These are phyloP conservation scores for Jackrogersella multiformis DNA, from an alignment of 495 filamentous ascomycete genomes.

Conservation along the genomic window DNA sequence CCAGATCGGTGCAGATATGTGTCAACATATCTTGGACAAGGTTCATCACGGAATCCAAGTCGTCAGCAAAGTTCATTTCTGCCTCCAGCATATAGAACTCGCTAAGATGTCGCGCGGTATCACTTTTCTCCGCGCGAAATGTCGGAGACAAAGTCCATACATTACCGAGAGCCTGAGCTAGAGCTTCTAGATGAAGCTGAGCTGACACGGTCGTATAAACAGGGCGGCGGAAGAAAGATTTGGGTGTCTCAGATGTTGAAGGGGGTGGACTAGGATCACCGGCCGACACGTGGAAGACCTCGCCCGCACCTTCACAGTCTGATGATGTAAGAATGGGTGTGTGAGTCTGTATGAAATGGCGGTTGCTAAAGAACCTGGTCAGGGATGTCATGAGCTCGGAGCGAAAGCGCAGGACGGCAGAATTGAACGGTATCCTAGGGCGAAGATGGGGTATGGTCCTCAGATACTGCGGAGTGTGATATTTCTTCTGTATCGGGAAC, in stretches of 20 bases:
- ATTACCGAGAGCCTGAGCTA: conserved; percentile 84
- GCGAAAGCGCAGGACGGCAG: conserved; percentile 81
- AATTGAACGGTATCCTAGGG: conserved; percentile 81
- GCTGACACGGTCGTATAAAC: conserved; percentile 97
- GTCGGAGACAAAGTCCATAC: conserved; percentile 96
- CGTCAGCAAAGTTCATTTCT: conserved; percentile 80
- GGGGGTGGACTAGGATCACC: conserved; percentile 39
- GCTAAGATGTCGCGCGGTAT: conserved; percentile 92
- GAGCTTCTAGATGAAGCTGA: conserved; percentile 93
- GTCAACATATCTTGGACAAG: conserved; percentile 81
- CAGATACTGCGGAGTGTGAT: conserved; percentile 87
- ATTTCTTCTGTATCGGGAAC: conserved; percentile 94
- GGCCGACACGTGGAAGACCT: conserved; percentile 81
- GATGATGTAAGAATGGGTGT: conserved; percentile 95
- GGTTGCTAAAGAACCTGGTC: conserved; percentile 73
- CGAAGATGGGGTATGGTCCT: conserved; percentile 91
- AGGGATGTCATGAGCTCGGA: conserved; percentile 79
- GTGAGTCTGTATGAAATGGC: conserved; percentile 85
- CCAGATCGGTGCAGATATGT: conserved; percentile 64
- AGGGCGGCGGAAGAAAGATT: conserved; percentile 79
- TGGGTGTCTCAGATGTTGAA: conserved; percentile 33
- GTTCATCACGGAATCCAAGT: conserved; percentile 74
- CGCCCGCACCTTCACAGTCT: conserved; percentile 95
- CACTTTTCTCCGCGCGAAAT: conserved; percentile 93
- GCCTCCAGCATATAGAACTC: conserved; percentile 99